phyloP scores from a whole-genome alignment of 2,329 filamentous ascomycete genomes.

The Keithomyces neogunnii region DNA sequence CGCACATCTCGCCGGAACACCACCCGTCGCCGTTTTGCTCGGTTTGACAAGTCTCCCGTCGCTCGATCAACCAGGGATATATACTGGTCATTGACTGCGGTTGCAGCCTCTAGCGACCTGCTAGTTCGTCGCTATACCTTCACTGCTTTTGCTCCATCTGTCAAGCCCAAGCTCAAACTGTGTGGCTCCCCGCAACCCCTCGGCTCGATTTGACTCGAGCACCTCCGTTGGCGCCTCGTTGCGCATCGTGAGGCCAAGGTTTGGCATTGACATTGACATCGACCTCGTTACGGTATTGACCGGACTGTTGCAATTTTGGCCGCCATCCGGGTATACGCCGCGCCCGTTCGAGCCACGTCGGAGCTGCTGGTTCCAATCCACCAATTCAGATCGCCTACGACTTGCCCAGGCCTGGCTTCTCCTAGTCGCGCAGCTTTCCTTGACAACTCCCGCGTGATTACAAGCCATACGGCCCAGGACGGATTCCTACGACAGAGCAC shows the following conservation, averaged over 20 bases:
- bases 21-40: neutral
- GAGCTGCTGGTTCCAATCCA: neutral
- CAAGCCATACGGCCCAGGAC: neutral
- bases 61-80: neutral
- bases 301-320: neutral
- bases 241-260: neutral
- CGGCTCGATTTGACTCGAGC: neutral
- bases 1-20: neutral
- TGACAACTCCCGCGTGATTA: neutral
- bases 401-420: neutral
- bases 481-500: neutral
- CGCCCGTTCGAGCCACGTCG: neutral
- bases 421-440: neutral
- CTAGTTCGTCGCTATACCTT: neutral
- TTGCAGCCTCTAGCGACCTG: neutral
- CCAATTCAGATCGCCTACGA: neutral
- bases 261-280: neutral
- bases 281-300: neutral
- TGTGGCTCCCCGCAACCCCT: neutral
- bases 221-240: neutral
- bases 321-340: neutral
- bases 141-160: neutral
- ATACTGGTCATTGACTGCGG: neutral
- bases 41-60: neutral
- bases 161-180: neutral